A percentile compares a stretch with the other conserved stretches of the same genome.
Evolutionary conservation across 2,329 filamentous ascomycete genomes (phyloP).

Genomic region (Pseudogymnoascus destructans): DNA sequence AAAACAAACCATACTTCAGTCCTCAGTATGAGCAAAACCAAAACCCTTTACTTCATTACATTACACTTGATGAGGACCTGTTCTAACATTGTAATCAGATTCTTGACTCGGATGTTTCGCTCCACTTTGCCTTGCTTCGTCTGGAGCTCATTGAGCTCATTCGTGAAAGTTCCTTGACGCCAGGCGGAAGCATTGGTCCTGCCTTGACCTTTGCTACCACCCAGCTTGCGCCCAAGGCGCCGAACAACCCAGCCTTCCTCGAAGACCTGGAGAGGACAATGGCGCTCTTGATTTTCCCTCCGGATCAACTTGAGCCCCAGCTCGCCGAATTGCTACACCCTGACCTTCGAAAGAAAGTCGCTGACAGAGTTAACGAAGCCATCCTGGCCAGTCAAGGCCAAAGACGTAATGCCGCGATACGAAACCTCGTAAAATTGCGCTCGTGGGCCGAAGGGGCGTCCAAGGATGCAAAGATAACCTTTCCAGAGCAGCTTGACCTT

Average conservation of each 20-base stretch:
- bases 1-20: constrained; percentile 62
- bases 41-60: constrained; percentile 12
- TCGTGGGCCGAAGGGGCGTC: constrained; percentile 60
- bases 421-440: constrained; percentile 66
- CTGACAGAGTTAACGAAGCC: constrained; percentile 76
- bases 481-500: constrained; percentile 23
- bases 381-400: constrained; percentile 63
- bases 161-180: constrained; percentile 52
- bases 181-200: constrained; percentile 51
- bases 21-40: constrained; percentile 62
- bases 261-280: constrained; percentile 86
- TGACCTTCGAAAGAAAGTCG: constrained; percentile 68
- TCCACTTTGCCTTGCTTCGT: constrained; percentile 82
- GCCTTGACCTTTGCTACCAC: constrained; percentile 79
- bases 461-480: constrained; percentile 24
- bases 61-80: constrained; percentile 14
- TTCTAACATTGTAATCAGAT: constrained; percentile 44
- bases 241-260: constrained; percentile 68
- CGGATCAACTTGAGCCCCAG: constrained; percentile 64
- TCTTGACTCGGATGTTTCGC: constrained; percentile 63
- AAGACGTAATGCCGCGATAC: constrained; percentile 67
- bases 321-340: constrained; percentile 68
- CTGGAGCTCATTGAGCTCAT: constrained; percentile 93
- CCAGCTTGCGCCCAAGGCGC: constrained; percentile 75
- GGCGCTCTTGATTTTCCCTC: constrained; percentile 76